Percentiles rank a stretch among this genome's conserved stretches.
Evolutionary conservation across 768 basidiomycete genomes (phyloP).

Genomic region (Phylloporus sp.): DNA sequence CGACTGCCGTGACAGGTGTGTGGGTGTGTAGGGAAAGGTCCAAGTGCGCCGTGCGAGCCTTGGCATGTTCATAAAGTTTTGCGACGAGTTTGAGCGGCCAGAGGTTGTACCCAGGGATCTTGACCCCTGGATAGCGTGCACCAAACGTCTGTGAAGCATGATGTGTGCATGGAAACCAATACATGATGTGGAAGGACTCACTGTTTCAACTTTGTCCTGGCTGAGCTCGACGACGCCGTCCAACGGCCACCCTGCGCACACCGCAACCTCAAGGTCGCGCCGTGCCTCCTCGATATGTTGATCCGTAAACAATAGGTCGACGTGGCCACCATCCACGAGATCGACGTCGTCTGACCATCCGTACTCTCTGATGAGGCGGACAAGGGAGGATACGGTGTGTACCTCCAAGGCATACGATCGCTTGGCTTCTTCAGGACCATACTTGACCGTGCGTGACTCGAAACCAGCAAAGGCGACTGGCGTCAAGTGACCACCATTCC

Average conservation of each 20-base stretch:
- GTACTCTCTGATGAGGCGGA: slow-evolving; percentile 44
- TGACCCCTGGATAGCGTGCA: slow-evolving; percentile 49
- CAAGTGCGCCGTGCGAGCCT: slow-evolving; percentile 28
- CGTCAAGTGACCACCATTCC: slow-evolving; percentile 78
- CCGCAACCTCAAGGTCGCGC: slow-evolving; percentile 52
- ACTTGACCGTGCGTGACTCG: slow-evolving; percentile 28
- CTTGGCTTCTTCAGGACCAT: slow-evolving; percentile 53
- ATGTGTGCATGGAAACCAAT: neutral
- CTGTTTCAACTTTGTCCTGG: slow-evolving; percentile 45
- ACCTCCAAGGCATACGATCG: slow-evolving; percentile 54
- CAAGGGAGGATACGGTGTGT: slow-evolving; percentile 47
- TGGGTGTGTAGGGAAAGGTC: slow-evolving; percentile 63
- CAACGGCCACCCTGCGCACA: slow-evolving; percentile 47
- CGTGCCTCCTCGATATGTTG: slow-evolving; percentile 37
- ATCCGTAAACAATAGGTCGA: slow-evolving; percentile 45
- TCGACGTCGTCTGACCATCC: slow-evolving; percentile 52
- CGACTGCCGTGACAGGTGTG: slow-evolving; percentile 59
- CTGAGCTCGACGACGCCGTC: slow-evolving; percentile 44
- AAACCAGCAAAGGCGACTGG: slow-evolving; percentile 49
- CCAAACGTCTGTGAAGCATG: slow-evolving; percentile 24
- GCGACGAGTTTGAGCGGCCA: slow-evolving; percentile 85
- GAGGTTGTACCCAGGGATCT: slow-evolving; percentile 56
- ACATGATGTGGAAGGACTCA: slow-evolving; percentile 26
- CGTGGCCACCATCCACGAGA: slow-evolving; percentile 54
- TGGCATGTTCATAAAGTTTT: slow-evolving; percentile 49